Conservation (phyloP, 75 land plant species). For the Adiantum capillusveneris region DNA sequence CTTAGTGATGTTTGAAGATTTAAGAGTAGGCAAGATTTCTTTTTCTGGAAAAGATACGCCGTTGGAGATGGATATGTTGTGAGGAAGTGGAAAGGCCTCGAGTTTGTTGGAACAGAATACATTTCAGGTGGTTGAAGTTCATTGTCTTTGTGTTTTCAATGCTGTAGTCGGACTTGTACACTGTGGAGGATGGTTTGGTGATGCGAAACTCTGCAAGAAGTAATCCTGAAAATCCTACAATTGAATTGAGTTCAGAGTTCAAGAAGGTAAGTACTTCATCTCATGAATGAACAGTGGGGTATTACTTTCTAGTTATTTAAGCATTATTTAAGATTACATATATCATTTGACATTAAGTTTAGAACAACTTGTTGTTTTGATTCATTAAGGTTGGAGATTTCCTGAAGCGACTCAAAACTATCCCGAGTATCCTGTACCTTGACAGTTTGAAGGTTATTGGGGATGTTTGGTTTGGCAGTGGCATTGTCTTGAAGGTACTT, state of each 20-base stretch:
- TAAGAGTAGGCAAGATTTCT: too few species aligned
- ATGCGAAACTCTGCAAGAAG: constrained; percentile 65
- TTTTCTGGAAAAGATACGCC: too few species aligned
- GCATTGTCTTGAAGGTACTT: constrained; percentile 67
- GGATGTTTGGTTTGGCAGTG: constrained; percentile 88
- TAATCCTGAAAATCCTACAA: constrained; percentile 70
- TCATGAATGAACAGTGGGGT: too few species aligned
- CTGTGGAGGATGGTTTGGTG: constrained; percentile 76
- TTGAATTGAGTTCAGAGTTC: constrained; percentile 90
- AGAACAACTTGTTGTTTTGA: neutral
- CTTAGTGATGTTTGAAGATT: too few species aligned
- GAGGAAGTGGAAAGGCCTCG: too few species aligned
- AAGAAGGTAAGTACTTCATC: constrained; percentile 58
- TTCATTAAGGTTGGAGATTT: constrained; percentile 67
- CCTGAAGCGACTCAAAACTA: constrained; percentile 82
- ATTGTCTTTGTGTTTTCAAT: too few species aligned
- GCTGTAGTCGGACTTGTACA: constrained; percentile 87
- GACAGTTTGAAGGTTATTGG: constrained; percentile 88
- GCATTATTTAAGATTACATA: too few species aligned
- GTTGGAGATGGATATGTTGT: too few species aligned
- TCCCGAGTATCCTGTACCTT: constrained; percentile 85
- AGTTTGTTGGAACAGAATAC: too few species aligned
- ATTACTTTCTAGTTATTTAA: too few species aligned
- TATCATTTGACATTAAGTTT: neutral
- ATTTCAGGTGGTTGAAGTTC: too few species aligned